Evolutionary conservation across 2,329 filamentous ascomycete genomes (phyloP), one percentile per base, ranked within the genome.

Genomic region (Plectosphaerella sp.): DNA sequence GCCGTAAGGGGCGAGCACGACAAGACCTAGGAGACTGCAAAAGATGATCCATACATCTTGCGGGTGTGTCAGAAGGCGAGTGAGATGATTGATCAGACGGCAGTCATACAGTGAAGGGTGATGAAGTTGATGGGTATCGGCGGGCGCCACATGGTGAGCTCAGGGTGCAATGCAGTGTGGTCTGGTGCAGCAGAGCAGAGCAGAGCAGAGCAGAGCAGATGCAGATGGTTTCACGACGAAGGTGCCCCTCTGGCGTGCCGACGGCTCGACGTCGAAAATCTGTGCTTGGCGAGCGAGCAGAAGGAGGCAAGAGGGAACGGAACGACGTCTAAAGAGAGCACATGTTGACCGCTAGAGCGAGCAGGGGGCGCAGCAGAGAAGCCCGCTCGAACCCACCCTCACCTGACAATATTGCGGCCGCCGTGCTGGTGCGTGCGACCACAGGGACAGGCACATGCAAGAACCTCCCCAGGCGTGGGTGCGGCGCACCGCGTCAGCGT

Each of bases 1-100:
- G 25, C 71, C 70, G n/a, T 51, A 49, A 1, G 49, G 43, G 16
- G 45, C 49, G 16, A 54, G 41, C 6, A 52, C n/a, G 22, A 46
- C 18, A 9, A 50, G 22, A 4, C 47, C 28, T 4, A 51, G 16
- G 14, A 53, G 24, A 15, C 24, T 47, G 14, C 48, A 50, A 15
- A 48, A 50, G 4, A 50, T 22, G 4, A 53, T 48, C 48, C 48
- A 53, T 4, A 24, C 16, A n/a, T 50, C 33, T 36, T 2, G 46
- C 20, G 6, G 5, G 6, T 12, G 33, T 15, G 14, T 10, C 4
- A 22, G 16, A 46, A 7, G 8, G 14, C 28, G 15, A 41, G 15
- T 14, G 7, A n/a, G 37, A 41, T 16, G 18, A 5, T 3, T 14
- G 15, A 41, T 41, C 3, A 20, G 5, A 3, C 22, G 18, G 12